Evolutionary conservation across 495 filamentous ascomycete genomes (phyloP).

Genomic region (Aspergillus nidulans): DNA sequence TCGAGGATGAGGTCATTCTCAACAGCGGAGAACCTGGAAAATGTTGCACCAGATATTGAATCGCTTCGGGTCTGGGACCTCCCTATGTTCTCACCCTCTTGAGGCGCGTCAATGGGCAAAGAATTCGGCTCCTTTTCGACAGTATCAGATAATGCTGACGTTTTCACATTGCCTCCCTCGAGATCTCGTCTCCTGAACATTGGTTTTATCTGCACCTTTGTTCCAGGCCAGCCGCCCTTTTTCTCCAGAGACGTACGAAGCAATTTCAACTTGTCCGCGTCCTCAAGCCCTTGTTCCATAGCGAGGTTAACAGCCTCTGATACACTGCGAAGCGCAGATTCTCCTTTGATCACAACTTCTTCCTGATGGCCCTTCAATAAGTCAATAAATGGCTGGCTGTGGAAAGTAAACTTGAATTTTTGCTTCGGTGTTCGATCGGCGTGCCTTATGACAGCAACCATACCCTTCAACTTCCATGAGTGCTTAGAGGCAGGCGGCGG

Average conservation of each 20-base stretch:
- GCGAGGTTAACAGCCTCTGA: constrained; percentile 77
- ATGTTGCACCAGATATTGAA: constrained; percentile 78
- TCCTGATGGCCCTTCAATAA: constrained; percentile 91
- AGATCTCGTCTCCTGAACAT: constrained; percentile 85
- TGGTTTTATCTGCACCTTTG: constrained; percentile 98
- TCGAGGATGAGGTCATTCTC: constrained; percentile 88
- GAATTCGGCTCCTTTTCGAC: constrained; percentile 22
- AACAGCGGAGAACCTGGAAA: constrained; percentile 82
- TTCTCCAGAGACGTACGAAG: constrained; percentile 81
- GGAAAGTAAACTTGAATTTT: constrained; percentile 99
- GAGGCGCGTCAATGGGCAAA: constrained; percentile 11
- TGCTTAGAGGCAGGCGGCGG: constrained; percentile 88
- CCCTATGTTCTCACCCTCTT: constrained; percentile 25
- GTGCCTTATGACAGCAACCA: constrained; percentile 93
- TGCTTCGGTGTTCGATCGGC: constrained; percentile 97
- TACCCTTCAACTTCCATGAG: constrained; percentile 97
- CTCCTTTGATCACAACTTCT: constrained; percentile 90
- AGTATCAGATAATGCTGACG: constrained; percentile 11
- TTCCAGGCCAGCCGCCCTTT: constrained; percentile 90
- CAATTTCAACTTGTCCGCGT: constrained; percentile 76
- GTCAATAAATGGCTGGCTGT: constrained; percentile 92
- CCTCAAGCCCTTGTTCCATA: constrained; percentile 72
- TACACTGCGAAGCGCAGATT: constrained; percentile 85
- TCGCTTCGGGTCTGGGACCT: constrained; percentile 62
- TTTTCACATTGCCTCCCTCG: constrained; percentile 44